phyloP scores from a whole-genome alignment of 2,329 filamentous ascomycete genomes.

The Thelonectria blattea region DNA sequence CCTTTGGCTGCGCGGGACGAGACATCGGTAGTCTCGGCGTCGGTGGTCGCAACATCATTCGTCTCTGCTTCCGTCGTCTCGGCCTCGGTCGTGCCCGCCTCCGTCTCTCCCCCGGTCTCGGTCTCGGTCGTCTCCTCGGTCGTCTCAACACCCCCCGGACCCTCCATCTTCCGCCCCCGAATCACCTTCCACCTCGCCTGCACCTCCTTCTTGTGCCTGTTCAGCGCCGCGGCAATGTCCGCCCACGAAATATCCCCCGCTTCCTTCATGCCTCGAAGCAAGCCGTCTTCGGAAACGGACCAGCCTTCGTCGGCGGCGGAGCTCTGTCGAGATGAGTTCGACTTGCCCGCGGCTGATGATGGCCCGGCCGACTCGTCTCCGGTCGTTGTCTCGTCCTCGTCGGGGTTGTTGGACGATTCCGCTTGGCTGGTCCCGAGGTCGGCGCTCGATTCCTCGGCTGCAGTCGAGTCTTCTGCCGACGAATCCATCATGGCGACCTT shows the following conservation, averaged over 20 bases:
- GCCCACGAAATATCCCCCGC: constrained; percentile 38
- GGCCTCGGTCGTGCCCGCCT: neutral
- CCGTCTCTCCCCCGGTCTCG: neutral
- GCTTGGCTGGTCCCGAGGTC: neutral
- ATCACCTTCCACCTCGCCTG: constrained; percentile 44
- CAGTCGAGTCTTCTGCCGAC: neutral
- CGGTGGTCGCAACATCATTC: neutral
- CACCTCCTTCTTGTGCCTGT: constrained; percentile 39
- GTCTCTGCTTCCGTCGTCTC: constrained; percentile 9
- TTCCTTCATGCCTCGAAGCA: constrained; percentile 45
- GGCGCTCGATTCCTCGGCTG: constrained; percentile 2
- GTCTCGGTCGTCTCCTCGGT: neutral
- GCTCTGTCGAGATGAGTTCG: constrained; percentile 1
- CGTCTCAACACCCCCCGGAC: neutral
- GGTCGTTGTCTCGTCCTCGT: constrained; percentile 18
- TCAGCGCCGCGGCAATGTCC: constrained; percentile 39
- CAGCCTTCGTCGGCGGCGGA: constrained; percentile 30
- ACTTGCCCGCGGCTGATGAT: too few species aligned
- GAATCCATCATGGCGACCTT: constrained; percentile 3
- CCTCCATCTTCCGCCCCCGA: constrained; percentile 26
- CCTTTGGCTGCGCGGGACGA: neutral
- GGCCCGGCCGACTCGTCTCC: constrained; percentile 6
- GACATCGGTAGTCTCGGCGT: neutral
- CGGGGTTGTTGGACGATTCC: neutral
- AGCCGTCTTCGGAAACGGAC: constrained; percentile 45